Conservation (phyloP, 2,329 filamentous ascomycete genomes). For the Diaporthe capsici region DNA sequence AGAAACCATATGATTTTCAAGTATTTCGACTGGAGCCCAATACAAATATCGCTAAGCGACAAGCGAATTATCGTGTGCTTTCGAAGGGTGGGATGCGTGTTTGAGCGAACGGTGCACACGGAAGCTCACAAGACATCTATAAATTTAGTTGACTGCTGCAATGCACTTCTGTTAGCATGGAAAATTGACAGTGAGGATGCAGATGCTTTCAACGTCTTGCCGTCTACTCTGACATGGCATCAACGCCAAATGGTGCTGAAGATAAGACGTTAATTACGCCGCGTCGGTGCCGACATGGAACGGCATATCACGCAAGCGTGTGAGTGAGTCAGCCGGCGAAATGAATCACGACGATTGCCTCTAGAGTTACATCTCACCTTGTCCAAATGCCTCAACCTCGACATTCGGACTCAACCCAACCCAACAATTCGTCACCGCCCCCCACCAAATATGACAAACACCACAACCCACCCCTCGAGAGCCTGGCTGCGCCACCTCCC, state of each 20-base stretch:
- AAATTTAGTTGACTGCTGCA: neutral
- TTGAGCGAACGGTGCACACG: no score
- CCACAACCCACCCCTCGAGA: neutral
- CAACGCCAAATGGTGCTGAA: neutral
- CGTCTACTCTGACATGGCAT: no score
- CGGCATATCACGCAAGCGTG: neutral
- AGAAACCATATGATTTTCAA: no score
- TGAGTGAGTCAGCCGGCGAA: neutral
- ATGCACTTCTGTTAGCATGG: no score
- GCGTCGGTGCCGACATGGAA: neutral
- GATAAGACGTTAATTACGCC: neutral
- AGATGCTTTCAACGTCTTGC: no score
- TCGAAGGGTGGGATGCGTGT: no score
- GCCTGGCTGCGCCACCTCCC: conserved; percentile 39
- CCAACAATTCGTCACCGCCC: no score
- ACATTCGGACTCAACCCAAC: no score
- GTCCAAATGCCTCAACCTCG: neutral
- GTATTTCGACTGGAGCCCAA: no score
- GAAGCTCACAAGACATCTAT: neutral
- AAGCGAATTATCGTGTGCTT: no score
- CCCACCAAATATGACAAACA: neutral
- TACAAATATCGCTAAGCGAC: no score
- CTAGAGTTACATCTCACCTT: neutral
- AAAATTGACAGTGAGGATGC: fast-evolving
- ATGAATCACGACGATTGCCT: neutral